Evolutionary conservation across 2,329 filamentous ascomycete genomes (phyloP).

Genomic region (Diaporthe batatas): DNA sequence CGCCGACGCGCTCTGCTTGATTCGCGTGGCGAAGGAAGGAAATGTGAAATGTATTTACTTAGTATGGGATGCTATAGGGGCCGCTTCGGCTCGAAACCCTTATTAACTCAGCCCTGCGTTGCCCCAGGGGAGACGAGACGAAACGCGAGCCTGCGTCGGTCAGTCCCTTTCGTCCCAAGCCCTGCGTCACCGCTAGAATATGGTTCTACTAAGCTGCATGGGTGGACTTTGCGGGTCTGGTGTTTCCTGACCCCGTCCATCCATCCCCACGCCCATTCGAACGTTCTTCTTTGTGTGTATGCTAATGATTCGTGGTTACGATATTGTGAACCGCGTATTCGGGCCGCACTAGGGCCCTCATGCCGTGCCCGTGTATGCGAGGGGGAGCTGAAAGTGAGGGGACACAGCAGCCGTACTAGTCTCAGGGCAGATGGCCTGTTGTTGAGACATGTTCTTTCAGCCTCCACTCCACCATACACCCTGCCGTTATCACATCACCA

Average conservation of each 20-base stretch:
- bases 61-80: not conserved
- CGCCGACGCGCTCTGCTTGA: conserved; percentile 6
- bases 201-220: too few species aligned
- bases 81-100: not conserved
- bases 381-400: conserved; percentile 6
- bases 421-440: conserved; percentile 11
- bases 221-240: not conserved
- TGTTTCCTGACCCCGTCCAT: not conserved
- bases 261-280: not conserved
- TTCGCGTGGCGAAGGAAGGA: conserved; percentile 2
- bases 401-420: not conserved
- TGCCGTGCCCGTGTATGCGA: not conserved
- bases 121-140: conserved; percentile 11
- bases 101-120: conserved; percentile 11
- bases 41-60: not conserved
- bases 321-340: not conserved
- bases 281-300: not conserved
- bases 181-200: not conserved
- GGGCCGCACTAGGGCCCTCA: not conserved
- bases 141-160: conserved; percentile 34
- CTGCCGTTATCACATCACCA: not conserved
- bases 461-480: conserved; percentile 8
- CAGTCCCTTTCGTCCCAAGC: conserved; percentile 30
- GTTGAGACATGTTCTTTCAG: conserved; percentile 22
- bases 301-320: not conserved